A percentile compares a stretch with the other conserved stretches of the same genome.
phyloP scores from a whole-genome alignment of 2,329 filamentous ascomycete genomes.

The Penicillium sp. region DNA sequence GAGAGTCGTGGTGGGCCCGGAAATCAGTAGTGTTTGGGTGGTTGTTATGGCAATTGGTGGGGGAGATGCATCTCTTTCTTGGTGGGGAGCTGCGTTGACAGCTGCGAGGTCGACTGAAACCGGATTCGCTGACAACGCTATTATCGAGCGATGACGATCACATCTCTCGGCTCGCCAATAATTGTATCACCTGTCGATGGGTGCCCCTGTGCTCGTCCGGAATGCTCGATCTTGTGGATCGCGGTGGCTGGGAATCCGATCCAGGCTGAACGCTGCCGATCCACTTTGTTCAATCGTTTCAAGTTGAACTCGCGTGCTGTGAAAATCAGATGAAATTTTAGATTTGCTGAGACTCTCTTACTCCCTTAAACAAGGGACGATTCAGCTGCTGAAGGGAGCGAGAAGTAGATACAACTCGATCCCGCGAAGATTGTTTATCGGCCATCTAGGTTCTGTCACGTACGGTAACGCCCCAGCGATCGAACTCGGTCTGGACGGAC shows the following conservation, averaged over 20 bases:
- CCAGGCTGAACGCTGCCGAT: constrained; percentile 17
- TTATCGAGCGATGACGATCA: constrained; percentile 15
- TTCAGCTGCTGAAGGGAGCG: not conserved
- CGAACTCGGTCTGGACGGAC: constrained; percentile 9
- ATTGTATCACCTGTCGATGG: constrained; percentile 8
- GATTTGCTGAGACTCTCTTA: not conserved
- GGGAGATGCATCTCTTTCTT: constrained; percentile 9
- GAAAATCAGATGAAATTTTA: constrained; percentile 5
- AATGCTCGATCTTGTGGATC: constrained; percentile 16
- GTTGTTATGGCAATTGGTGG: constrained; percentile 21
- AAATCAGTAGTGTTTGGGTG: constrained; percentile 7
- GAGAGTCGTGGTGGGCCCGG: constrained; percentile 7
- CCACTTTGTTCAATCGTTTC: constrained; percentile 12
- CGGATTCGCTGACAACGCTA: constrained; percentile 13
- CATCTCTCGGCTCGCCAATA: constrained; percentile 15
- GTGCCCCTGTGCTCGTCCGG: constrained; percentile 8
- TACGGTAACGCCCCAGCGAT: constrained; percentile 11
- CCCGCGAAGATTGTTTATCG: constrained; percentile 11
- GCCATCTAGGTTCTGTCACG: constrained; percentile 10
- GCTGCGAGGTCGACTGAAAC: constrained; percentile 18
- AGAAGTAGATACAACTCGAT: not conserved
- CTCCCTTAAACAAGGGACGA: no score
- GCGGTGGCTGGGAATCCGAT: constrained; percentile 22
- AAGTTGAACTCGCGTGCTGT: constrained; percentile 5
- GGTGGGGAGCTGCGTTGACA: constrained; percentile 14